Conservation (phyloP, 1,284 basidiomycete genomes). For the Ustilago sp. region DNA sequence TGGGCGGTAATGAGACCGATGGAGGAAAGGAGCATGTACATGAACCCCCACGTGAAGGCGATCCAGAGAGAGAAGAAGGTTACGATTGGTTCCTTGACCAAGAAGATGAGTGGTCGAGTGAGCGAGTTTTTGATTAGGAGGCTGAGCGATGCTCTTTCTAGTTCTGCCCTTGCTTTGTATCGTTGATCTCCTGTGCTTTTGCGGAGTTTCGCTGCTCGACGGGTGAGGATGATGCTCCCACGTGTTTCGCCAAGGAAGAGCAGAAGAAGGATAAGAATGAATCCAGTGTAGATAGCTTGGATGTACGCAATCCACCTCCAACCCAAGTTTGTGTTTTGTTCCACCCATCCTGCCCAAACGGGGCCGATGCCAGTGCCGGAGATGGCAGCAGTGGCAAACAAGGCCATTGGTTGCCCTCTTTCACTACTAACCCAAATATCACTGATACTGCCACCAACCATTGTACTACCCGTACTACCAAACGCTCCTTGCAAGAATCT, state of each 20-base stretch:
- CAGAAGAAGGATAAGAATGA: constrained; percentile 43
- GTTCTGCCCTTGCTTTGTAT: constrained; percentile 77
- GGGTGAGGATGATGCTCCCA: constrained; percentile 71
- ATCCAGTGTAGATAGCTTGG: constrained; percentile 57
- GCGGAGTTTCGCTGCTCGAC: constrained; percentile 68
- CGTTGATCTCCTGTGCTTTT: constrained; percentile 73
- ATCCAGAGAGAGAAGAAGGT: constrained; percentile 68
- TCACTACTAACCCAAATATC: constrained; percentile 54
- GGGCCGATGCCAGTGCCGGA: constrained; percentile 77
- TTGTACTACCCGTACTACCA: constrained; percentile 76
- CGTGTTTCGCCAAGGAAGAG: constrained; percentile 67
- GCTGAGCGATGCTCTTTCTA: constrained; percentile 74
- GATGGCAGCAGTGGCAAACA: constrained; percentile 68
- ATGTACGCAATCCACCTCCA: constrained; percentile 89
- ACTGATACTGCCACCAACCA: constrained; percentile 82
- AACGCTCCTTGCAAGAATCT: constrained; percentile 79
- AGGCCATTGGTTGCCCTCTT: constrained; percentile 77
- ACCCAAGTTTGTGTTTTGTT: constrained; percentile 74
- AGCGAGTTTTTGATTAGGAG: constrained; percentile 77
- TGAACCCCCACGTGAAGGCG: constrained; percentile 77
- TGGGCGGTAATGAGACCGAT: constrained; percentile 71
- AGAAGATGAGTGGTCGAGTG: constrained; percentile 75
- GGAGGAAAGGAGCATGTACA: constrained; percentile 74
- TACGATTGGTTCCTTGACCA: constrained; percentile 82
- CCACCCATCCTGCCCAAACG: constrained; percentile 78